A percentile compares a stretch with the other conserved stretches of the same genome.
Evolutionary conservation across 352 stramenopile species (phyloP).

Genomic region (Phytophthora hibernalis): DNA sequence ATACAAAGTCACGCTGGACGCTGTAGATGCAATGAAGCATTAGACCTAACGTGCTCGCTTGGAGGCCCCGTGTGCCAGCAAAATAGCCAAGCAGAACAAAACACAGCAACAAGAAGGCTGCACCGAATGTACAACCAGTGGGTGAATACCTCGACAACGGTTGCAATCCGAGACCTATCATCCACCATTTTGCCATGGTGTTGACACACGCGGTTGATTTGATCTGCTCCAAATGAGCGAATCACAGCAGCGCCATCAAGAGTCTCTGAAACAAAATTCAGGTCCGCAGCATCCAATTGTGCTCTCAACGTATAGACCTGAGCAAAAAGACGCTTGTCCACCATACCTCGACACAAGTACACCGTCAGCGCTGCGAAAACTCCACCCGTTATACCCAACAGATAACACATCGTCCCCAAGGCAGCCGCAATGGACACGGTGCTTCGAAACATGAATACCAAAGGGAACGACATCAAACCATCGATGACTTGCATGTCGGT

Average conservation of each 20-base stretch:
- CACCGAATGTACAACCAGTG: slow-evolving; percentile 48
- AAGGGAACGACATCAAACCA: slow-evolving; percentile 37
- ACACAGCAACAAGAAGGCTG: slow-evolving; percentile 40
- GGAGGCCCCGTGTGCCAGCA: slow-evolving; percentile 34
- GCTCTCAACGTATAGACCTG: slow-evolving; percentile 44
- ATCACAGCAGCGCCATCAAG: slow-evolving; percentile 49
- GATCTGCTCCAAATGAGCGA: slow-evolving; percentile 42
- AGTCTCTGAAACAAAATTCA: slow-evolving; percentile 52
- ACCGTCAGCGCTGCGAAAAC: slow-evolving; percentile 33
- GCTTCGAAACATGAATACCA: slow-evolving; percentile 41
- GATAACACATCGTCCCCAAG: slow-evolving; percentile 43
- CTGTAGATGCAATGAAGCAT: slow-evolving; percentile 48
- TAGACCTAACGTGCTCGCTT: slow-evolving; percentile 38
- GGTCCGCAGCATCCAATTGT: slow-evolving; percentile 33
- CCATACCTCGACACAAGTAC: slow-evolving; percentile 40
- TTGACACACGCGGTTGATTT: slow-evolving; percentile 36
- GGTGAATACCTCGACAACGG: slow-evolving; percentile 39
- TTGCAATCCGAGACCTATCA: slow-evolving; percentile 38
- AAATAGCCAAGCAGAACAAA: slow-evolving; percentile 41
- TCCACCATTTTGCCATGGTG: slow-evolving; percentile 47
- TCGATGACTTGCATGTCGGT: slow-evolving; percentile 47
- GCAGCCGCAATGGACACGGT: slow-evolving; percentile 36
- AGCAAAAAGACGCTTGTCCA: slow-evolving; percentile 44
- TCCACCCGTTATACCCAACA: slow-evolving; percentile 33
- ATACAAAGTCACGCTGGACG: slow-evolving; percentile 43